A percentile compares a stretch with the other conserved stretches of the same genome.
Evolutionary conservation across 352 stramenopile species (phyloP).

Genomic region (Globisporangium spinosum): DNA sequence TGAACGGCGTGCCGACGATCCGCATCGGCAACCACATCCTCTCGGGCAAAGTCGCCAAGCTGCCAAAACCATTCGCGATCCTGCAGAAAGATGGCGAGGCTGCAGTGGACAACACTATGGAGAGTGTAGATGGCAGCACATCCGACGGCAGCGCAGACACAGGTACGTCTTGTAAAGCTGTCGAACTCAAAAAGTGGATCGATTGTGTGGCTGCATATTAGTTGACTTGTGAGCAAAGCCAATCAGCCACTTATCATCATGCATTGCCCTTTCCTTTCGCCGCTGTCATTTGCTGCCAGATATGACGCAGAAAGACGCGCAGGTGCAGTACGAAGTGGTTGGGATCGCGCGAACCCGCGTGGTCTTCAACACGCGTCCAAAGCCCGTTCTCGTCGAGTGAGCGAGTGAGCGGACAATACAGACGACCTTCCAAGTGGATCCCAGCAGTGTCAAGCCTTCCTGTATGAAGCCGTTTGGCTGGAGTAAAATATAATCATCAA

Average conservation of each 20-base stretch:
- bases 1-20: conserved; percentile 63
- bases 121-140: background rate
- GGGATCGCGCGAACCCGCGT: conserved; percentile 75
- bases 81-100: conserved; percentile 41
- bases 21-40: conserved; percentile 85
- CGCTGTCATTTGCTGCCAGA: background rate
- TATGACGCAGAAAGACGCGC: background rate
- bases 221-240: no score
- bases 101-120: background rate
- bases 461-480: background rate
- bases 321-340: conserved; percentile 65
- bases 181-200: no score
- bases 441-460: background rate
- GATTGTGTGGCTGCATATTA: no score
- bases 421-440: background rate
- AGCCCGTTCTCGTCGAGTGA: conserved; percentile 51
- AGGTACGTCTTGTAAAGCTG: conserved; percentile 5
- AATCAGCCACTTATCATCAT: no score
- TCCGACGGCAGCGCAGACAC: background rate
- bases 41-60: conserved; percentile 57
- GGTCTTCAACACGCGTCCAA: conserved; percentile 70
- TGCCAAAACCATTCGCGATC: conserved; percentile 76
- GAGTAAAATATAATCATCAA: background rate
- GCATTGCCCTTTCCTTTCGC: background rate
- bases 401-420: background rate